These are phyloP conservation scores for Boletus tylopilopsis DNA, from an alignment of 768 basidiomycete species.

Conservation along the genomic window DNA sequence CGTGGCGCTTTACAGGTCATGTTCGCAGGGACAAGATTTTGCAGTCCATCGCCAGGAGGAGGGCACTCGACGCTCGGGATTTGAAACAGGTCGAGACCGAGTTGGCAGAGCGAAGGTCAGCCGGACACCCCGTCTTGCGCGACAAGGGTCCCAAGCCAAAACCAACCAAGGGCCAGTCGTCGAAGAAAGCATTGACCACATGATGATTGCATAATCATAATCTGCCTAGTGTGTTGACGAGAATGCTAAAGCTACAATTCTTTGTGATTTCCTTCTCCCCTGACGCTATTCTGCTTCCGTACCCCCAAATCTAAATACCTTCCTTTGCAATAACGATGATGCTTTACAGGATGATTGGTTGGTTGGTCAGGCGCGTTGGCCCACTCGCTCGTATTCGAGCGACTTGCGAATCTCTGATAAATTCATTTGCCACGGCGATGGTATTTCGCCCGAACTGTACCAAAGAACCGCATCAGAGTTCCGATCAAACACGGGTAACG, in stretches of 20 bases:
- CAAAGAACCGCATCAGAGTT: neutral
- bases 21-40: slow-evolving; percentile 49
- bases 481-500: too few relatives aligned
- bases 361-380: slow-evolving; percentile 13
- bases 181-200: slow-evolving; percentile 9
- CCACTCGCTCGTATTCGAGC: slow-evolving; percentile 23
- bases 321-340: neutral
- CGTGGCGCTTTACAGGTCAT: slow-evolving; percentile 39
- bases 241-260: slow-evolving; percentile 23
- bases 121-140: slow-evolving; percentile 22
- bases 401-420: slow-evolving; percentile 32
- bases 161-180: neutral
- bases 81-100: slow-evolving; percentile 36
- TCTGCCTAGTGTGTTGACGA: slow-evolving; percentile 1
- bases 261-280: neutral
- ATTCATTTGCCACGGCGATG: slow-evolving; percentile 28
- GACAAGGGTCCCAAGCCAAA: slow-evolving; percentile 13
- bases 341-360: neutral
- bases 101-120: slow-evolving; percentile 23
- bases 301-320: neutral
- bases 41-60: slow-evolving; percentile 44
- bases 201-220: neutral
- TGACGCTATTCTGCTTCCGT: too few relatives aligned
- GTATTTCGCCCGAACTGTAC: slow-evolving; percentile 22
- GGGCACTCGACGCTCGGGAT: slow-evolving; percentile 40